A percentile compares a stretch with the other conserved stretches of the same genome.
phyloP scores from a whole-genome alignment of 768 basidiomycete genomes.

The Cystobasidium tubakii region DNA sequence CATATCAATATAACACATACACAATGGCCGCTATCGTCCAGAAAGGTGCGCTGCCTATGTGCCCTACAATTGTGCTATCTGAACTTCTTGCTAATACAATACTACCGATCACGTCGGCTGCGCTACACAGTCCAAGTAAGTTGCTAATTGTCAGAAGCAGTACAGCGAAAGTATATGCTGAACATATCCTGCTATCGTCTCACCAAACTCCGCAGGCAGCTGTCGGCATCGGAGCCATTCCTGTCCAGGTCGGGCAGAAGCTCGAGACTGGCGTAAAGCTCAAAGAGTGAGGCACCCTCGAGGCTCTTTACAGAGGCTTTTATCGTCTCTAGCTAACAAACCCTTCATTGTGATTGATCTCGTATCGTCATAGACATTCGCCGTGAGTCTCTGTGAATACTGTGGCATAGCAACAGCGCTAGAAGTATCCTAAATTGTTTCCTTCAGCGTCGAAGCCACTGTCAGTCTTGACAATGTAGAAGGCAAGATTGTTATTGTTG shows the following conservation, averaged over 20 bases:
- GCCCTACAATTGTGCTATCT: not conserved
- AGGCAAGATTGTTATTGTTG: conserved; percentile 31
- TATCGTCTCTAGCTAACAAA: no score
- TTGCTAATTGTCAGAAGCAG: not conserved
- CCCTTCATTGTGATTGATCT: no score
- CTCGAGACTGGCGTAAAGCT: conserved; percentile 30
- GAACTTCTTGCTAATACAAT: not conserved
- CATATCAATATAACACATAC: not conserved
- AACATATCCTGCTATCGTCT: not conserved
- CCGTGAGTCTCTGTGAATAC: conserved; percentile 1
- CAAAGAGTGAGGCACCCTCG: conserved; percentile 24
- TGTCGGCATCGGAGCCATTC: not conserved
- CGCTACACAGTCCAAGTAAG: not conserved
- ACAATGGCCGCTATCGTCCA: not conserved
- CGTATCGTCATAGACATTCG: not conserved
- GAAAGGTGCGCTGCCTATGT: not conserved
- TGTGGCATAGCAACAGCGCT: no score
- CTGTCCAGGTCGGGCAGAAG: conserved; percentile 29
- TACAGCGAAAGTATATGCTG: not conserved
- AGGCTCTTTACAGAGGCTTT: not conserved
- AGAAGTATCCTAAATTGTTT: no score
- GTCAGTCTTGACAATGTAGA: conserved; percentile 20
- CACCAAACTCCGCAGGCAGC: not conserved
- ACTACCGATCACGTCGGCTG: not conserved
- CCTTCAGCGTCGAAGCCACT: conserved; percentile 17